Evolutionary conservation across 805 yeast genomes (phyloP), one percentile per base, ranked within the genome.

Genomic region (Debaryomyces castellii): DNA sequence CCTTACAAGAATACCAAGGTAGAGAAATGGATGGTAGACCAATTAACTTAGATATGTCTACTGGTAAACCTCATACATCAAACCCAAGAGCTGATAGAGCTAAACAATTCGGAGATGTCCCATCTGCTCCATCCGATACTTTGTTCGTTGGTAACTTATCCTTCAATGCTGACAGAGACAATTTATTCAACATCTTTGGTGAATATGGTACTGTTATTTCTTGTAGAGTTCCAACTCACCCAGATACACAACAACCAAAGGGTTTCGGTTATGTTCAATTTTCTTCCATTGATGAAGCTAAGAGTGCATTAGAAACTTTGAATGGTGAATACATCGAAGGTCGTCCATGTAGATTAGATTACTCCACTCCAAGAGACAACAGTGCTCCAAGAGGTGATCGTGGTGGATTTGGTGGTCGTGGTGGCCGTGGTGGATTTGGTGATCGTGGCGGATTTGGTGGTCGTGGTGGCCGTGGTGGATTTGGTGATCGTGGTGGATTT

Each of bases 231-330:
- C 99, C 99, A 70, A 92, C 98, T 37, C 95, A 94, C 76, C 97
- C 97, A 63, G 98, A 92, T 71, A 91, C 98, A 54, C 96, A 90
- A 70, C 97, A 92, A 76, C 96, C 96, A 71, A 94, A 94, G 82
- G 99, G 99, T 58, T 94, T 94, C 75, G 99, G 98, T 56, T 94
- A 94, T 73, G 97, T 92, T 47, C 98, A 94, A 76, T 92, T 81
- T 66, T 76, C 87, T 39, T 78, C 85, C 48, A 76, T 87, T 53
- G 98, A 91, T 38, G 96, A 89, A 68, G 97, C 99, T 58, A 81
- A 85, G 71, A 80, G 83, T 51, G 98, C 98, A 46, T 73, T 87
- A 52, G 89, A 85, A 53, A 91, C 87, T 47, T 71, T 90, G 72
- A 87, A 89, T 68, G 98, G 98, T 66, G 86, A 85, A 69, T 81